Percentiles rank a stretch among this genome's conserved stretches.
Conservation (phyloP, 2,329 filamentous ascomycete species). For the Xylariaceae sp. region DNA sequence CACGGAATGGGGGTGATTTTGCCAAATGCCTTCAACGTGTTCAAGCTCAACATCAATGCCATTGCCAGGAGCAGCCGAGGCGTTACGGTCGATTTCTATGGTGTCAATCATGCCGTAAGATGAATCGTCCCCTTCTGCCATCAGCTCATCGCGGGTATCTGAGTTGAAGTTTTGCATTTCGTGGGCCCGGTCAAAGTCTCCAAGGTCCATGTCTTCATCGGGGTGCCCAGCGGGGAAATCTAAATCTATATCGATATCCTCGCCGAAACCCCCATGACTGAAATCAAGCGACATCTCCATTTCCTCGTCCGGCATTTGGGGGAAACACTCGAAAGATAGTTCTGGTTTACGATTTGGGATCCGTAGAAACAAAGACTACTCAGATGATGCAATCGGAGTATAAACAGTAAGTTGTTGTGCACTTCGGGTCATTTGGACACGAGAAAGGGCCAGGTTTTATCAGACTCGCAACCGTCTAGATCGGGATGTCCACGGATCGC, state of each 20-base stretch:
- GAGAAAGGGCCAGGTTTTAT: neutral
- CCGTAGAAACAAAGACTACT: neutral
- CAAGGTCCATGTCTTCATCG: constrained; percentile 34
- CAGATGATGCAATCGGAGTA: neutral
- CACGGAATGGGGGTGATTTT: constrained; percentile 14
- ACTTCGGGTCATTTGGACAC: constrained; percentile 6
- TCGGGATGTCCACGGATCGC: neutral
- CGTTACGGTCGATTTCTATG: constrained; percentile 29
- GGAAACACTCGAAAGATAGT: constrained; percentile 2
- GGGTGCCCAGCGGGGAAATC: constrained; percentile 31
- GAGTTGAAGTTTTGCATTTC: constrained; percentile 32
- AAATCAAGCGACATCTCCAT: constrained; percentile 36
- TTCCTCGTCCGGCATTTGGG: constrained; percentile 33
- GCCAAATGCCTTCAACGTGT: constrained; percentile 28
- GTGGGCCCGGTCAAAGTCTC: constrained; percentile 30
- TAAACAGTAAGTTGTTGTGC: constrained; percentile 1
- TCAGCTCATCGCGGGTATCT: constrained; percentile 34
- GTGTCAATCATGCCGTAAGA: constrained; percentile 35
- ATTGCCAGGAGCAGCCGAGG: constrained; percentile 22
- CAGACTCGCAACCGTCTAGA: neutral
- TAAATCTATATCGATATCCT: constrained; percentile 36
- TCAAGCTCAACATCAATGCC: constrained; percentile 34
- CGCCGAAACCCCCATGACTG: constrained; percentile 27
- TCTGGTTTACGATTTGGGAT: neutral
- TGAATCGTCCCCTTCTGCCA: constrained; percentile 34